Base-by-base conservation (phyloP, 2,329 filamentous ascomycete genomes). In the Pseudogymnoascus sp. region DNA sequence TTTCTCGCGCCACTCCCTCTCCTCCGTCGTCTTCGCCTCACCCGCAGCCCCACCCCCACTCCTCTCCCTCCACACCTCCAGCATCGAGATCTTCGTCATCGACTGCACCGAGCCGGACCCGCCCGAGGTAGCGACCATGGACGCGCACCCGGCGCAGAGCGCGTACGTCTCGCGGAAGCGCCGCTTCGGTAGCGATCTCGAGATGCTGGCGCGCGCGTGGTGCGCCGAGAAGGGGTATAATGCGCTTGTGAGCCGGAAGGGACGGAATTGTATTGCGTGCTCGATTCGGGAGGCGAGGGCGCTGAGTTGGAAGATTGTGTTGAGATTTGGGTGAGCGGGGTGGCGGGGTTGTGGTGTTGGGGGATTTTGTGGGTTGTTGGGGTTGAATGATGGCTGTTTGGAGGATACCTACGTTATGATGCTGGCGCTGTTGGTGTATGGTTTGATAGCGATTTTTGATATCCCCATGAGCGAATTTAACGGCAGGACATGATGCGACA, bases 171-270 rank as follows among this genome's bases (percentile, higher is more conserved):
- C 45, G 2, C 45, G 45, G n/a, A 52, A 52, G 45, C 45, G 45
- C 45, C 45, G 45, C 5, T 52, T 65, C 60, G 81, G 81, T 1
- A 85, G 82, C 10, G 83, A 86, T 66, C 75, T 88, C 68, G 86
- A 90, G 71, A 79, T 91, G 7, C 73, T 92, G 58, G 85, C 85
- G 1, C 77, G 88, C 56, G 87, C 88, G 1, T 77, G 89, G 65
- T 92, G 89, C 69, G 85, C 88, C 0, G 83, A 89, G 68, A 83
- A 80, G 65, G 88, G 88, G 2, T 85, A 85, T 78, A 87, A 90
- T 69, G 88, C 88, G 19, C 70, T 92, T 15, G 78, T 92, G 63
- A 88, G 85, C 62, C 77, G 86, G 58, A 76, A 79, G 37, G 81
- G 82, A 64, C 77, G 86, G 62, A 87, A 85, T 0, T 92, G 89